Evolutionary conservation across 192 early-diverging fungal species (phyloP).

Genomic region (Chytriomyces confervae): DNA sequence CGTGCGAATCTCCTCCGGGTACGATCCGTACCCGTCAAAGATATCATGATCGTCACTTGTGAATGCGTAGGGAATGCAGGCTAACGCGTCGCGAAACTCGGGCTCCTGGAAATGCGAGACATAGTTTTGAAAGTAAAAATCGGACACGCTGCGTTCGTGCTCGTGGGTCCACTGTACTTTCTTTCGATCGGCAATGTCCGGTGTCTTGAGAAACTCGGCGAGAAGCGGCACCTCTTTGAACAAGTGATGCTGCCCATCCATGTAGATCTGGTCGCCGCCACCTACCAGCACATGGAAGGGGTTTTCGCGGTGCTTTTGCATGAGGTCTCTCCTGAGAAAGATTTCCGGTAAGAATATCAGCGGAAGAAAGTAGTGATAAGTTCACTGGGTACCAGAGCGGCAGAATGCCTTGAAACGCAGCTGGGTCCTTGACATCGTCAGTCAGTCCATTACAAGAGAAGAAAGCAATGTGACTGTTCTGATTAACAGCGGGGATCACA

Average conservation of each 20-base stretch:
- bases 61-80: conserved; percentile 76
- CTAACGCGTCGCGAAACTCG: conserved; percentile 65
- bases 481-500: neutral
- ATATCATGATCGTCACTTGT: conserved; percentile 90
- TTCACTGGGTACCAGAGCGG: neutral
- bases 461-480: conserved; percentile 18
- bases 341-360: neutral
- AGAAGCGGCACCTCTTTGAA: conserved; percentile 35
- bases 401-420: conserved; percentile 9
- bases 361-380: neutral
- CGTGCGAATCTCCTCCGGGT: conserved; percentile 74
- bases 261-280: conserved; percentile 53
- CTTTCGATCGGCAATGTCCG: conserved; percentile 53
- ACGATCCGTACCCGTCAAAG: conserved; percentile 85
- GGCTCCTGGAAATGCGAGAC: conserved; percentile 62
- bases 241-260: conserved; percentile 32
- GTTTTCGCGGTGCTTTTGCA: neutral
- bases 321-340: conserved; percentile 13
- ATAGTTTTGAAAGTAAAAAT: conserved; percentile 77
- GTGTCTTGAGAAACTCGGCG: conserved; percentile 30
- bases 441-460: conserved; percentile 25
- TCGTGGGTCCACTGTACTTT: conserved; percentile 61
- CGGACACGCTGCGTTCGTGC: conserved; percentile 59
- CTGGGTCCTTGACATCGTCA: conserved; percentile 22
- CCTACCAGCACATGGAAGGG: conserved; percentile 35